Evolutionary conservation across 1,139 yeast species (phyloP).

Genomic region (Scheffersomyces segobiensis): DNA sequence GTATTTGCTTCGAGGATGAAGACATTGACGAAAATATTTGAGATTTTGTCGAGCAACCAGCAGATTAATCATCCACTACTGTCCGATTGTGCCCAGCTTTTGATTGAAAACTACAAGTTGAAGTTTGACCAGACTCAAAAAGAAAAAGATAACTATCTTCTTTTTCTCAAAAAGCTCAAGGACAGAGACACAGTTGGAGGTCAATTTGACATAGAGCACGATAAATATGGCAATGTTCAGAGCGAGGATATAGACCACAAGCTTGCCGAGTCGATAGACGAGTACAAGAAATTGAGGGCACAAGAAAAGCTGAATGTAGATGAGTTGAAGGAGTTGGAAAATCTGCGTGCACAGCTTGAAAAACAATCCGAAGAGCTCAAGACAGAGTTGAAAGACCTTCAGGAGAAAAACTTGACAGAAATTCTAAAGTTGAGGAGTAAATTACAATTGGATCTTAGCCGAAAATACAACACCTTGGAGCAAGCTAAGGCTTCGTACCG

Average conservation of each 20-base stretch:
- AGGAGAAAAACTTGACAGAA: conserved; percentile 41
- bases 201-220: conserved; percentile 20
- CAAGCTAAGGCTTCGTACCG: conserved; percentile 64
- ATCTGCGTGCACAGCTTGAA: conserved; percentile 39
- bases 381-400: conserved; percentile 38
- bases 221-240: conserved; percentile 19
- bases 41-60: conserved; percentile 57
- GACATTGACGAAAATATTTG: conserved; percentile 52
- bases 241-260: conserved; percentile 32
- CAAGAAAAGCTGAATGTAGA: conserved; percentile 37
- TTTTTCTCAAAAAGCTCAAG: conserved; percentile 68
- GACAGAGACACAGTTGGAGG: conserved; percentile 17
- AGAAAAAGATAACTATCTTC: conserved; percentile 78
- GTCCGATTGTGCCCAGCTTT: conserved; percentile 71
- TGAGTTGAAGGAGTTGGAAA: conserved; percentile 49
- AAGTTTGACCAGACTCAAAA: conserved; percentile 73
- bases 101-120: conserved; percentile 65
- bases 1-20: conserved; percentile 14
- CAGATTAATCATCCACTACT: conserved; percentile 90
- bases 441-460: conserved; percentile 49
- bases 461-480: conserved; percentile 53
- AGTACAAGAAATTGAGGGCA: conserved; percentile 34
- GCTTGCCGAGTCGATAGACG: conserved; percentile 40
- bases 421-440: conserved; percentile 51
- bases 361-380: conserved; percentile 38